These are phyloP conservation scores for Chaetothyriales sp. DNA, from an alignment of 2,329 filamentous ascomycete species.

Conservation along the genomic window DNA sequence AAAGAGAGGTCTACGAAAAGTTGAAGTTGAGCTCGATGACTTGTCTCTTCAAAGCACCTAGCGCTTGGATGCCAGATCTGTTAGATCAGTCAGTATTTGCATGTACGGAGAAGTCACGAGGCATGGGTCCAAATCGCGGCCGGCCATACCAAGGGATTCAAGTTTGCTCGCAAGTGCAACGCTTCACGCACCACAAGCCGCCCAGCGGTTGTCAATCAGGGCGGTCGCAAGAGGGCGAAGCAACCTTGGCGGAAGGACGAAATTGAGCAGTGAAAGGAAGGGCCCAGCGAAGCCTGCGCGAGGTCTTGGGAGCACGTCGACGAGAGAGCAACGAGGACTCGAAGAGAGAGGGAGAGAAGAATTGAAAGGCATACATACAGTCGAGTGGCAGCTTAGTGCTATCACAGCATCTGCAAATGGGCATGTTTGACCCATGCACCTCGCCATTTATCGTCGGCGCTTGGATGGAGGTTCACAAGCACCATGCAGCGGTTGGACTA, in stretches of 20 bases:
- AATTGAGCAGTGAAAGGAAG: neutral
- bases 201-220: neutral
- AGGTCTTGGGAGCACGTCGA: slow-evolving; percentile 5
- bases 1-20: slow-evolving; percentile 1
- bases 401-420: neutral
- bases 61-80: neutral
- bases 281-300: slow-evolving; percentile 19
- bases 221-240: neutral
- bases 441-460: neutral
- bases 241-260: neutral
- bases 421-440: neutral
- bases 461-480: neutral
- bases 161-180: neutral
- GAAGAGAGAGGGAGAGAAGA: neutral
- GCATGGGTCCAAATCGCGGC: too few relatives aligned
- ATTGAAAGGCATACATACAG: neutral
- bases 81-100: neutral
- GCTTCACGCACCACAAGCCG: neutral
- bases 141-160: neutral
- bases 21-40: neutral
- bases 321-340: slow-evolving; percentile 2
- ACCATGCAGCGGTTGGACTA: neutral
- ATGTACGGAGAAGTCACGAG: neutral
- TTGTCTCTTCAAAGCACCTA: neutral
- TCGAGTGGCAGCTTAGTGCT: neutral